Conservation (phyloP, 176 grass and related monocot species). For the Coix lacrymajobi region DNA sequence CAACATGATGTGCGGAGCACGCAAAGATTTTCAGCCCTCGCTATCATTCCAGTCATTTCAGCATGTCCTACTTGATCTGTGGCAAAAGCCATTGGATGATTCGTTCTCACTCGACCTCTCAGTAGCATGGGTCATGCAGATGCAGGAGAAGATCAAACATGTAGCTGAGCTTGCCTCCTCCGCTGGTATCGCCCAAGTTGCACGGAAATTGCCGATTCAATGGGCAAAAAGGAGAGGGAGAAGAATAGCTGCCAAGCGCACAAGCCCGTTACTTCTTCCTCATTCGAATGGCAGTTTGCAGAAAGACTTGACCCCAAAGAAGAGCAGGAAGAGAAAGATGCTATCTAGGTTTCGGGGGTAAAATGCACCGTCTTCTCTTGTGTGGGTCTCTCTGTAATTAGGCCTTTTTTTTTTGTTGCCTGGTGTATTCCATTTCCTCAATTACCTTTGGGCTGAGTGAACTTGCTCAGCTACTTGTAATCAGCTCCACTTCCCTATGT, state of each 20-base stretch:
- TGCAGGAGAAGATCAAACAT: constrained; percentile 65
- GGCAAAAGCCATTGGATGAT: constrained; percentile 67
- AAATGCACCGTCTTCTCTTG: not conserved
- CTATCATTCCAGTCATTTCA: constrained; percentile 72
- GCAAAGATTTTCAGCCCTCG: constrained; percentile 32
- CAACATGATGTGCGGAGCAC: constrained; percentile 46
- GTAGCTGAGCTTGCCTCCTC: constrained; percentile 56
- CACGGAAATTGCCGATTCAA: constrained; percentile 58
- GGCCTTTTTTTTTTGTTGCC: not conserved
- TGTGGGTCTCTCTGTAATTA: constrained; percentile 28
- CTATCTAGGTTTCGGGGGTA: constrained; percentile 32
- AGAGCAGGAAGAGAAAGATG: constrained; percentile 63
- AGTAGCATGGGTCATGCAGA: constrained; percentile 71
- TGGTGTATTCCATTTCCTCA: not conserved
- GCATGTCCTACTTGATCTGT: constrained; percentile 56
- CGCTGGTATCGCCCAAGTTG: constrained; percentile 51
- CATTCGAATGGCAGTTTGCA: constrained; percentile 20
- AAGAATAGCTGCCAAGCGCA: constrained; percentile 36
- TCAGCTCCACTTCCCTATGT: not conserved
- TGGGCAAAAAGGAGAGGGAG: constrained; percentile 69
- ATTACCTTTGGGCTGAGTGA: constrained; percentile 1
- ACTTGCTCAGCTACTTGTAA: constrained; percentile 7
- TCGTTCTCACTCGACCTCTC: constrained; percentile 75
- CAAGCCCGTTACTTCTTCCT: constrained; percentile 30
- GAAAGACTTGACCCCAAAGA: constrained; percentile 44